These are phyloP conservation scores for Scedosporium aurantiacum DNA, from an alignment of 2,329 filamentous ascomycete genomes.

Conservation along the genomic window DNA sequence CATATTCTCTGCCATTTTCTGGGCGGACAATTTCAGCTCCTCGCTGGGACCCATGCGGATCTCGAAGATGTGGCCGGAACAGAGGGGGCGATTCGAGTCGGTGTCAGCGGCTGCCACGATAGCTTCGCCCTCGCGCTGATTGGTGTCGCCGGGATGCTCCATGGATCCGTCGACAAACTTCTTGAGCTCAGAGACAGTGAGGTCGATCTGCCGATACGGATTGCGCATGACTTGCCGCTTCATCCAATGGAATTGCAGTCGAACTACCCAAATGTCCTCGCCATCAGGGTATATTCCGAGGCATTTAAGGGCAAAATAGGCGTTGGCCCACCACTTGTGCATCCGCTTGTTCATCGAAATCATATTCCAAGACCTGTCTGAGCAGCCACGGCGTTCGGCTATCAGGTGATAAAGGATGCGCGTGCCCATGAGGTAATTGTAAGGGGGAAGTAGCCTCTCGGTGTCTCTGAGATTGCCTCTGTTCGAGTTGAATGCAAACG, in stretches of 20 bases:
- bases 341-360: background rate
- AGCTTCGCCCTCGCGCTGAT: background rate
- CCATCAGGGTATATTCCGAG: background rate
- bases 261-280: background rate
- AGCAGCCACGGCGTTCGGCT: background rate
- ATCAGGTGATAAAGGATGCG: background rate
- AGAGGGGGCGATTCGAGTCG: background rate
- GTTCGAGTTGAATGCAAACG: background rate
- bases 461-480: background rate
- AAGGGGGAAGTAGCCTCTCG: background rate
- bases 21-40: too few species aligned
- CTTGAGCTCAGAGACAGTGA: background rate
- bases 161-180: background rate
- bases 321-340: background rate
- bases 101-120: background rate
- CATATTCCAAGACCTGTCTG: background rate
- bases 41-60: background rate
- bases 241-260: constrained; percentile 1
- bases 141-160: background rate
- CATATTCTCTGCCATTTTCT: background rate
- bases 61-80: background rate
- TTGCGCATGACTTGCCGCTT: background rate
- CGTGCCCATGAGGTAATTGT: background rate
- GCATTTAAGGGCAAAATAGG: background rate
- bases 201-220: background rate